Percentiles rank a stretch among this genome's conserved stretches.
Conservation (phyloP, 331 rosid species). For the Pyracantha coccinea region DNA sequence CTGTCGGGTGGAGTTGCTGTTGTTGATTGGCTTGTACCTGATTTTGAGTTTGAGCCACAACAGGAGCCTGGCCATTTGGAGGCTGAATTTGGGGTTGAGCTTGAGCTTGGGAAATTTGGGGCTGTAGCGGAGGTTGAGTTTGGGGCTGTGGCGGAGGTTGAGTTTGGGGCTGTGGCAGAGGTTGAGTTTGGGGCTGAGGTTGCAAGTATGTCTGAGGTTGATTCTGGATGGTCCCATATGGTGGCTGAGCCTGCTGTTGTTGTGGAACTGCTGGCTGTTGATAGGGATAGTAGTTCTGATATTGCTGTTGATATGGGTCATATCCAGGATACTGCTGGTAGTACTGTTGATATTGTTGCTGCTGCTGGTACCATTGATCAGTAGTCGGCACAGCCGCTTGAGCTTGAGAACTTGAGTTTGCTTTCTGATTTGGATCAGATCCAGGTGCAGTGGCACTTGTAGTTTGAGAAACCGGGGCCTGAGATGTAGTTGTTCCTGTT, state of each 20-base stretch:
- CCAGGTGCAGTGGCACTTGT: conserved; percentile 38
- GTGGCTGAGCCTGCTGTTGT: conserved; percentile 48
- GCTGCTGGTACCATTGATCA: conserved; percentile 89
- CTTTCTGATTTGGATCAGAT: conserved; percentile 49
- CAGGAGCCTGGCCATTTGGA: conserved; percentile 41
- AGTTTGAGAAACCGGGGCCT: conserved; percentile 50
- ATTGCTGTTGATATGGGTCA: conserved; percentile 85
- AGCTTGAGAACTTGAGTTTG: conserved; percentile 48
- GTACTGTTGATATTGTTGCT: conserved; percentile 85
- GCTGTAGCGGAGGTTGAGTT: conserved; percentile 29
- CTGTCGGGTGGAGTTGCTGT: conserved; percentile 44
- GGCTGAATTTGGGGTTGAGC: conserved; percentile 27
- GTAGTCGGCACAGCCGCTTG: conserved; percentile 49
- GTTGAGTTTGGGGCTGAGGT: conserved; percentile 10
- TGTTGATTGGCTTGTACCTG: conserved; percentile 51
- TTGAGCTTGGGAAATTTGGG: conserved; percentile 33
- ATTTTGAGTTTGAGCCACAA: conserved; percentile 43
- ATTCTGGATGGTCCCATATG: conserved; percentile 29
- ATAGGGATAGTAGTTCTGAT: conserved; percentile 78
- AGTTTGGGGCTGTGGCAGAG: background rate
- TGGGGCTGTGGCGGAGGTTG: conserved; percentile 4
- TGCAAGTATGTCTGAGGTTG: conserved; percentile 28
- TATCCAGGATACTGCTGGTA: conserved; percentile 91
- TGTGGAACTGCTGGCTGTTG: conserved; percentile 60
- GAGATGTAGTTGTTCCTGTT: conserved; percentile 36